Percentiles rank a stretch among this genome's conserved stretches.
Evolutionary conservation across 2,329 filamentous ascomycete genomes (phyloP).

Genomic region (Diaporthe ampelina): DNA sequence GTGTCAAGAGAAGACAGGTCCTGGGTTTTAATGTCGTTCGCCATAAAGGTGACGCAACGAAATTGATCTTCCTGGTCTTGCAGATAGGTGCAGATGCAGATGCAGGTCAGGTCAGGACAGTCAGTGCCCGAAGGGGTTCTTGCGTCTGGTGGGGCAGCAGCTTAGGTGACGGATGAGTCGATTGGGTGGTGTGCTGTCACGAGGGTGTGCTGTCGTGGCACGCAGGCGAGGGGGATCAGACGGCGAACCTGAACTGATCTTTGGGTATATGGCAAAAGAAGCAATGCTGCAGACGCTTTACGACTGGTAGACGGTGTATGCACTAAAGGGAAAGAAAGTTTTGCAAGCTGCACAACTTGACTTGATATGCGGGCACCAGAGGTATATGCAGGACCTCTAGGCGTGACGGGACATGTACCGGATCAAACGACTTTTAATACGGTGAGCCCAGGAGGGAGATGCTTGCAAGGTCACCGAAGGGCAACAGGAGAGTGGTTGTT

Average conservation of each 20-base stretch:
- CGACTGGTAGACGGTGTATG: conserved; percentile 35
- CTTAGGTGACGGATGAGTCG: conserved; percentile 37
- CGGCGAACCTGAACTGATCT: conserved; percentile 38
- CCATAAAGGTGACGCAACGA: conserved; percentile 46
- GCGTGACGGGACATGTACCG: conserved; percentile 19
- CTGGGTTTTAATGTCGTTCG: conserved; percentile 49
- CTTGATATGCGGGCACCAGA: conserved; percentile 25
- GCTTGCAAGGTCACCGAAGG: conserved; percentile 34
- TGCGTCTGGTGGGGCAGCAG: conserved; percentile 38
- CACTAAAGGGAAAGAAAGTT: conserved; percentile 33
- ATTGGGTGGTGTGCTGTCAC: conserved; percentile 38
- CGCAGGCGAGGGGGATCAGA: conserved; percentile 35
- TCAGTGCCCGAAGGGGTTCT: conserved; percentile 39
- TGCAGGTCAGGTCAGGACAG: conserved; percentile 38
- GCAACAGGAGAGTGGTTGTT: conserved; percentile 12
- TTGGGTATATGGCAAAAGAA: conserved; percentile 39
- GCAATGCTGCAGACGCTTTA: conserved; percentile 32
- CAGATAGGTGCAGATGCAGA: conserved; percentile 37
- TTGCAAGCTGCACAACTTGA: conserved; percentile 27
- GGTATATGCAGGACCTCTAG: conserved; percentile 13
- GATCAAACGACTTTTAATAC: conserved; percentile 29
- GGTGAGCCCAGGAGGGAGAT: conserved; percentile 36
- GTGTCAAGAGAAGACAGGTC: conserved; percentile 48
- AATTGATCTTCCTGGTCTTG: conserved; percentile 41
- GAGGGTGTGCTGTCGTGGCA: conserved; percentile 42